Percentiles rank a stretch among this genome's conserved stretches.
Conservation (phyloP, 805 yeast genomes). For the Schizosaccharomyces cryophilus region DNA sequence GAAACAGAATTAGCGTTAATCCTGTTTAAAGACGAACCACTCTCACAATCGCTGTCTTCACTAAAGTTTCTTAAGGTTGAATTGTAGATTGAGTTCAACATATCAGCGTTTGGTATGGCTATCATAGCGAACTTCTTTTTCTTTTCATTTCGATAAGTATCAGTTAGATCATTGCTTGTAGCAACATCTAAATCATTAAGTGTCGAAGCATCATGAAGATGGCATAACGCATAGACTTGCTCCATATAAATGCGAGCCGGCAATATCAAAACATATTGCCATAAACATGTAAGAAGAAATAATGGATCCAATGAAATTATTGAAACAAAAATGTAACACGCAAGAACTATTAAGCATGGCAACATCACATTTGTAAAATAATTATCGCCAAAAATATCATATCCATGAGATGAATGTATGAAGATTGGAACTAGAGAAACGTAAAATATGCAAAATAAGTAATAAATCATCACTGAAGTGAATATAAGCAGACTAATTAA, state of each 20-base stretch:
- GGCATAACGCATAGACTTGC: constrained; percentile 86
- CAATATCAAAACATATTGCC: constrained; percentile 58
- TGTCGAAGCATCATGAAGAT: constrained; percentile 95
- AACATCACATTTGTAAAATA: constrained; percentile 69
- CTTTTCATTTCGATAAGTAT: too few relatives aligned
- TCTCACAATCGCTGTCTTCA: not conserved
- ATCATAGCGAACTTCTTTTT: constrained; percentile 34
- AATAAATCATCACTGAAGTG: not conserved
- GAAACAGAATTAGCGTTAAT: constrained; percentile 26
- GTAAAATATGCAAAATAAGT: not conserved
- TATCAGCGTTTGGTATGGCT: constrained; percentile 5
- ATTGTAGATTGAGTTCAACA: not conserved
- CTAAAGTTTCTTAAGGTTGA: not conserved
- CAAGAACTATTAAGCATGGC: constrained; percentile 67
- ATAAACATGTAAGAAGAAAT: constrained; percentile 72
- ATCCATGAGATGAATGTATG: constrained; percentile 12
- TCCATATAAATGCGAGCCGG: constrained; percentile 81
- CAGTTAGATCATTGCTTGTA: too few relatives aligned
- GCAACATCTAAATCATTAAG: constrained; percentile 39
- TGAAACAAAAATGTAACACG: constrained; percentile 55
- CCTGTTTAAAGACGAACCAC: too few relatives aligned
- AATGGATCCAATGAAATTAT: constrained; percentile 68
- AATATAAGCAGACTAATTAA: not conserved
- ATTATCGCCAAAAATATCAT: constrained; percentile 32
- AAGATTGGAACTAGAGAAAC: not conserved